phyloP scores from a whole-genome alignment of 1,284 basidiomycete species.

The Sphaerobolus stellatus region DNA sequence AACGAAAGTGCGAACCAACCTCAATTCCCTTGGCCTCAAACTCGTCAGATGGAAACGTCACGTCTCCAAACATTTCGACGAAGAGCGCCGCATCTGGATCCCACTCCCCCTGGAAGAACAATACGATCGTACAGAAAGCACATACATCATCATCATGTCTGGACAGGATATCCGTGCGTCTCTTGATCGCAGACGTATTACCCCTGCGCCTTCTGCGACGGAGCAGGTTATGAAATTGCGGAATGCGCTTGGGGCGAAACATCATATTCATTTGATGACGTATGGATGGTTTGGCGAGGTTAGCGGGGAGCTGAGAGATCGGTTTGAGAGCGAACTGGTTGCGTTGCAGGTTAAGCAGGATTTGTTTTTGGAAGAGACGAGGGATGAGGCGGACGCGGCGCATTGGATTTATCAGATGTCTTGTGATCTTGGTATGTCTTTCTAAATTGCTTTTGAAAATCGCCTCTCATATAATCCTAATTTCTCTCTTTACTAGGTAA shows the following conservation, averaged over 20 bases:
- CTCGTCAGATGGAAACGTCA: constrained; percentile 14
- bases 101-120: constrained; percentile 7
- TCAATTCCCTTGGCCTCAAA: constrained; percentile 1
- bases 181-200: not conserved
- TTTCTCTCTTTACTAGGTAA: constrained; percentile 1
- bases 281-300: constrained; percentile 2
- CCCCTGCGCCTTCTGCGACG: not conserved
- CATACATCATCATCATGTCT: constrained; percentile 7
- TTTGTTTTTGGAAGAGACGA: constrained; percentile 10
- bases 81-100: constrained; percentile 6
- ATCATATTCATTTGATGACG: constrained; percentile 15
- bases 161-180: constrained; percentile 3
- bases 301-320: not conserved
- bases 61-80: constrained; percentile 8
- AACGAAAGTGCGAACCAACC: not conserved
- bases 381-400: constrained; percentile 2
- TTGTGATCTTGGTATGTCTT: constrained; percentile 11
- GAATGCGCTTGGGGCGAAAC: constrained; percentile 7
- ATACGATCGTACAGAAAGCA: constrained; percentile 12
- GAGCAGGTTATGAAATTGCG: constrained; percentile 4
- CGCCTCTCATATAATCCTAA: not conserved
- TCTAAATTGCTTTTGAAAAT: not conserved
- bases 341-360: constrained; percentile 10
- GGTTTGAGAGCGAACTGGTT: constrained; percentile 7
- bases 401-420: constrained; percentile 15